These are phyloP conservation scores for Secale cereale DNA, from an alignment of 176 grass and related monocot genomes.

Conservation along the genomic window DNA sequence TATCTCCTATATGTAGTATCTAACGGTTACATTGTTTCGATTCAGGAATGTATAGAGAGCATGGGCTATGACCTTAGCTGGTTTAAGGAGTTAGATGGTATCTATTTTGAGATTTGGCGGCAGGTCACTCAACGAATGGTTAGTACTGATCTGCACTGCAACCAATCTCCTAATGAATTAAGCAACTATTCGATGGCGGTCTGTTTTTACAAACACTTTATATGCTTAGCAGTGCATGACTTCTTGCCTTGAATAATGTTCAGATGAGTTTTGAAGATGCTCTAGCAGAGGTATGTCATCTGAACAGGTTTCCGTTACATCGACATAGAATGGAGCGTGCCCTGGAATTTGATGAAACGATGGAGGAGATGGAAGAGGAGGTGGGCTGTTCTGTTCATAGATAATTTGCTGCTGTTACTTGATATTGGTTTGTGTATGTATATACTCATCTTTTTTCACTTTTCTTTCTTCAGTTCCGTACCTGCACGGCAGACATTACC, in stretches of 20 bases:
- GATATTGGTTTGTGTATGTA: neutral
- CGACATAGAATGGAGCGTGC: neutral
- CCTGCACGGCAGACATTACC: neutral
- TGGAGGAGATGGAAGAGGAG: neutral
- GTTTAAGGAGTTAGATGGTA: neutral
- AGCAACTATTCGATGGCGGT: neutral
- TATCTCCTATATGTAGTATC: neutral
- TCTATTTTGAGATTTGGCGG: neutral
- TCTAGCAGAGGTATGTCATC: neutral
- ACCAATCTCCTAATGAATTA: neutral
- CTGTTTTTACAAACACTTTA: neutral
- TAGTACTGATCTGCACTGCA: neutral
- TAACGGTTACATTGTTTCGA: neutral
- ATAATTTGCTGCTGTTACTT: neutral
- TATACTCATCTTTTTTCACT: neutral
- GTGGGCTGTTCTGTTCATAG: neutral
- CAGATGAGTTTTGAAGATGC: slow-evolving; percentile 4
- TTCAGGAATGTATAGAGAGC: neutral
- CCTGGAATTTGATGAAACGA: neutral
- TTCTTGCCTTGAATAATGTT: neutral
- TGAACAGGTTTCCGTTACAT: neutral
- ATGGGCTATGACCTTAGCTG: neutral
- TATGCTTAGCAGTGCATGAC: neutral
- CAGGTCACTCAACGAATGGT: neutral
- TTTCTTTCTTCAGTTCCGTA: neutral